Conservation (phyloP, 768 basidiomycete species). For the Termitomyces sp. region DNA sequence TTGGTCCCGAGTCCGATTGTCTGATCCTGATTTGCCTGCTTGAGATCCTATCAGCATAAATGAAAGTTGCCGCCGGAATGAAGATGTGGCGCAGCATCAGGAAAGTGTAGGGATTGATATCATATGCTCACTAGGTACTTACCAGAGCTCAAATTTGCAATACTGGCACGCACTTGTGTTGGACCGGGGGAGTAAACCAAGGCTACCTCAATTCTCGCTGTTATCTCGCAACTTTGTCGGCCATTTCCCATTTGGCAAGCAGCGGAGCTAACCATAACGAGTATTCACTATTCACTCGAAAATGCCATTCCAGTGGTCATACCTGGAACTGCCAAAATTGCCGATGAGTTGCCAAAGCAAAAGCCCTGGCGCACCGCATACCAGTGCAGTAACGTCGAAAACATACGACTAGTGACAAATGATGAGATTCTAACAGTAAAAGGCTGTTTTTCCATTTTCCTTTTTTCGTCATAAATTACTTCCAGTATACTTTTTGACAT, state of each 20-base stretch:
- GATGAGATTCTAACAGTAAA: background rate
- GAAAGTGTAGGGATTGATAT: too few species aligned
- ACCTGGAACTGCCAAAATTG: background rate
- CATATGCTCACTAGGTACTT: background rate
- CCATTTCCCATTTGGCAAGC: background rate
- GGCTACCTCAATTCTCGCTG: background rate
- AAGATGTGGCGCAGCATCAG: conserved; percentile 2
- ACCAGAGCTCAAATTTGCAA: too few species aligned
- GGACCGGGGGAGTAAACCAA: background rate
- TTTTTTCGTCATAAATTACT: background rate
- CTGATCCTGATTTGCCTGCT: background rate
- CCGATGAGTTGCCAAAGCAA: background rate
- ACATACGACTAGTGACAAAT: background rate
- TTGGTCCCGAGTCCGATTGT: background rate
- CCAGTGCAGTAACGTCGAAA: background rate
- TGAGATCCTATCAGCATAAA: background rate
- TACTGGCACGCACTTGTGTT: background rate
- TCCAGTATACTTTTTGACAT: background rate
- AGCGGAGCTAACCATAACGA: background rate
- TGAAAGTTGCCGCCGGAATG: background rate
- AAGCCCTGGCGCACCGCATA: background rate
- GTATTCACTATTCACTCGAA: background rate
- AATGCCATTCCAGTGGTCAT: background rate
- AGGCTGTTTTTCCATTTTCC: background rate
- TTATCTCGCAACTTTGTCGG: background rate